Evolutionary conservation across 306 rosid species (phyloP).

Genomic region (Sechiopsis laciniata): DNA sequence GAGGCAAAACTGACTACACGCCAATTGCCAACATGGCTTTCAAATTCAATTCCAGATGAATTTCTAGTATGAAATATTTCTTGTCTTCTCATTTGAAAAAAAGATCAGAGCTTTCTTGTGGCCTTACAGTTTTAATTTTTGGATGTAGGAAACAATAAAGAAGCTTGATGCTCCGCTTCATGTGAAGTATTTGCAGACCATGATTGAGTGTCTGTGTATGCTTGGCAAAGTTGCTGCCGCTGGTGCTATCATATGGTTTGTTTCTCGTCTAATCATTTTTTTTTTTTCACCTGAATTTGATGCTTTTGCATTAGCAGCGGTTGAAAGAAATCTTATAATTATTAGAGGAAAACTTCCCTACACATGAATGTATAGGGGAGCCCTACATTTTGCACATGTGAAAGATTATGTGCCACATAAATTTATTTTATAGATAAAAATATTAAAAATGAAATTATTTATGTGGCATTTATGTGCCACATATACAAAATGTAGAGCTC

Average conservation of each 20-base stretch:
- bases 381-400: too few relatives aligned
- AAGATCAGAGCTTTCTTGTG: not conserved
- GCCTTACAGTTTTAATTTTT: constrained; percentile 24
- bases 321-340: constrained; percentile 3
- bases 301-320: not conserved
- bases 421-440: too few relatives aligned
- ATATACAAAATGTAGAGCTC: too few relatives aligned
- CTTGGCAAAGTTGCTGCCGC: constrained; percentile 98
- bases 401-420: too few relatives aligned
- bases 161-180: constrained; percentile 85
- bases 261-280: constrained; percentile 20
- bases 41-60: constrained; percentile 88
- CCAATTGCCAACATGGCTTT: constrained; percentile 91
- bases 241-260: constrained; percentile 96
- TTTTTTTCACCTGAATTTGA: constrained; percentile 21
- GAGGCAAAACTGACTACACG: constrained; percentile 45
- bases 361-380: too few relatives aligned
- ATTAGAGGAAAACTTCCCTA: too few relatives aligned
- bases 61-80: constrained; percentile 67
- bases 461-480: too few relatives aligned
- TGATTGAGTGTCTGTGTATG: constrained; percentile 97
- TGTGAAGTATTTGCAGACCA: constrained; percentile 89
- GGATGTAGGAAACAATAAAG: constrained; percentile 68
- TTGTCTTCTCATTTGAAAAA: not conserved
- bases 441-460: too few relatives aligned